A percentile compares a stretch with the other conserved stretches of the same genome.
phyloP scores from a whole-genome alignment of 1,139 yeast genomes.

The Geotrichum bryndzae region DNA sequence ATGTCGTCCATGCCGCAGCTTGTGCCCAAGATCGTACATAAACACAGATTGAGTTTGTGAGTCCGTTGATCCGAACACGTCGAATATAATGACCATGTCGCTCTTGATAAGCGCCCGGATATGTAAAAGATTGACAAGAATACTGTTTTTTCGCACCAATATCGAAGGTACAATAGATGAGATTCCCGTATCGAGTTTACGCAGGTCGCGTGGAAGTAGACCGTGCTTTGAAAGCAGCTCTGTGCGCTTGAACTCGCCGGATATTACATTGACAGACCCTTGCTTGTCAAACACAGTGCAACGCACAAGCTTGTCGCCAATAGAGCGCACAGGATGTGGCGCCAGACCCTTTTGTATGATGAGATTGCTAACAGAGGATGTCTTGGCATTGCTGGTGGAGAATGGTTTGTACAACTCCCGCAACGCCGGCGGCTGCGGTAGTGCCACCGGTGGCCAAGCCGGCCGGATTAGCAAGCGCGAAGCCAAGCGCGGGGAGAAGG shows the following conservation, averaged over 20 bases:
- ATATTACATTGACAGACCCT: slow-evolving; percentile 69
- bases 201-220: slow-evolving; percentile 70
- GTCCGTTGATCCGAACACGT: slow-evolving; percentile 56
- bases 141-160: slow-evolving; percentile 69
- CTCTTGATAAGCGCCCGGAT: slow-evolving; percentile 80
- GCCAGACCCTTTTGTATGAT: slow-evolving; percentile 10
- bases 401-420: neutral
- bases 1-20: slow-evolving; percentile 46
- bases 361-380: neutral
- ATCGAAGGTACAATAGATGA: slow-evolving; percentile 88
- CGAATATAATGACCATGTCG: slow-evolving; percentile 78
- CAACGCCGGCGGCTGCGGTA: neutral
- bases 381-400: neutral
- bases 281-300: slow-evolving; percentile 73
- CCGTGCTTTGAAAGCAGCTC: slow-evolving; percentile 70
- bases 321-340: slow-evolving; percentile 21
- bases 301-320: slow-evolving; percentile 38
- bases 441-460: neutral
- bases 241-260: slow-evolving; percentile 72
- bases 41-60: slow-evolving; percentile 66
- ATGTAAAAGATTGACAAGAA: slow-evolving; percentile 73
- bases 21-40: slow-evolving; percentile 80
- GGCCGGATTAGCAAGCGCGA: neutral
- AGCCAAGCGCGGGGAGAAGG: neutral
- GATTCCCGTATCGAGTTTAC: slow-evolving; percentile 83